Base-by-base conservation (phyloP, 2,329 filamentous ascomycete genomes). In the Phaeosphaeriaceae sp. region DNA sequence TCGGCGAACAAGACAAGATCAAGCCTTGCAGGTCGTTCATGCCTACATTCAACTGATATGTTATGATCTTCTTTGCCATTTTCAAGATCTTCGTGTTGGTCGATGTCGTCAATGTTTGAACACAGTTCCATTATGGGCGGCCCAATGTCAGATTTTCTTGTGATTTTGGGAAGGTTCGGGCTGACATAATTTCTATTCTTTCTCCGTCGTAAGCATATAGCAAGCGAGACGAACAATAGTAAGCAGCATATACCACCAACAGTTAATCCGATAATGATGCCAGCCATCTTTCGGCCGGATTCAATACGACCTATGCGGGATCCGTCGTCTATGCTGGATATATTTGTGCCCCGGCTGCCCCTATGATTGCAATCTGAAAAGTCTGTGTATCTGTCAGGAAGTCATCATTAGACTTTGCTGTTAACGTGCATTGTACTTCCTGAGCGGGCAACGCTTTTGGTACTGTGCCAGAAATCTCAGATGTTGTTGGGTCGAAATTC, bases 381-480 rank as follows among this genome's bases (percentile, higher is more conserved):
- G 65, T 61, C 45, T 79, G 75, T 7, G 73, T 74, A 42, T 81
- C 73, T 35, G 67, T 66, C 6, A 52, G 20, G 13, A 36, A 54
- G 9, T 56, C 60, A 35, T 71, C 56, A 13, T 48, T 61, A 41
- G 58, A 72, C 17, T 60, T 73, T 15, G 77, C 79, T 8, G 70
- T 78, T 29, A 84, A 50, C 11, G 72, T 77, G 17, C 77, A 74
- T 15, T 70, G 64, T 16, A 79, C 67, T 7, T 71, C 70, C 29
- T 73, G 64, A 2, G 77, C 66, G 6, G 70, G 54, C 5, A 75
- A 48, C 40, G 73, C 67, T 1, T 65, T 56, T 0, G 81, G 81
- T 8, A 83, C 74, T n/a, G 72, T 74, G 12, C 82, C 82, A n/a
- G 67, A 66, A 2, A 84, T 71, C 2, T 72, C 74, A 35, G 76